phyloP scores from a whole-genome alignment of 192 early-diverging fungal species.

The Coemansia guatemalensis region DNA sequence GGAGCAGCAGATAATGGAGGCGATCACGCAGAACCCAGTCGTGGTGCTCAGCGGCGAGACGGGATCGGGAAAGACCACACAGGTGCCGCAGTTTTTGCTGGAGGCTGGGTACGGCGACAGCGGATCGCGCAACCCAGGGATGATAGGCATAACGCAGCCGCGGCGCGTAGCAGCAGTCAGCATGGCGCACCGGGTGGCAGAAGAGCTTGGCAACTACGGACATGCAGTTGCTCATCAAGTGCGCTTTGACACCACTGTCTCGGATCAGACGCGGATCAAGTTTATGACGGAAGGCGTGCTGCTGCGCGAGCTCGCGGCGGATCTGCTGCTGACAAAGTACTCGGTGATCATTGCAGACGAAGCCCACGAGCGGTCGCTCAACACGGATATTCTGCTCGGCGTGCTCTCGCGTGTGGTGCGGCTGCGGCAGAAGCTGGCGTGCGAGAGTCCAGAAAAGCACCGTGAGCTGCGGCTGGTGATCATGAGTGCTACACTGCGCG shows the following conservation, averaged over 20 bases:
- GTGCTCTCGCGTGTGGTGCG: conserved; percentile 88
- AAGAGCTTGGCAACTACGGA: conserved; percentile 79
- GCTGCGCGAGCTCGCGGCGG: conserved; percentile 85
- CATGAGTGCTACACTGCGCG: conserved; percentile 98
- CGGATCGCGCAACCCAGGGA: conserved; percentile 72
- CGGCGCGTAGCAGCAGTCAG: conserved; percentile 95
- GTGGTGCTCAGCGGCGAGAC: conserved; percentile 98
- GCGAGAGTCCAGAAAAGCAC: conserved; percentile 38
- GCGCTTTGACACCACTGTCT: conserved; percentile 86
- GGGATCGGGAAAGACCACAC: conserved; percentile 95
- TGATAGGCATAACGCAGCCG: conserved; percentile 98
- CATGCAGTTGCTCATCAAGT: conserved; percentile 69
- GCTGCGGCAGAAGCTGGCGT: conserved; percentile 64
- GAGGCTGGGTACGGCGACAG: conserved; percentile 97
- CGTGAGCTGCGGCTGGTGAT: conserved; percentile 91
- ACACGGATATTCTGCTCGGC: conserved; percentile 98
- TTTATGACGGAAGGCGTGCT: conserved; percentile 99
- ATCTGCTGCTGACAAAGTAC: conserved; percentile 89
- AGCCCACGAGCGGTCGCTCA: conserved; percentile 96
- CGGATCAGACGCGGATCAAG: conserved; percentile 81
- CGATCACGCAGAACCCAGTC: conserved; percentile 81
- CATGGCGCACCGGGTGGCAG: conserved; percentile 92
- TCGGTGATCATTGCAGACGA: conserved; percentile 98
- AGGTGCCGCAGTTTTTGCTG: conserved; percentile 96
- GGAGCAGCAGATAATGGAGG: conserved; percentile 98